Conservation (phyloP, 495 filamentous ascomycete genomes). For the Aspergillus funiculosus region DNA sequence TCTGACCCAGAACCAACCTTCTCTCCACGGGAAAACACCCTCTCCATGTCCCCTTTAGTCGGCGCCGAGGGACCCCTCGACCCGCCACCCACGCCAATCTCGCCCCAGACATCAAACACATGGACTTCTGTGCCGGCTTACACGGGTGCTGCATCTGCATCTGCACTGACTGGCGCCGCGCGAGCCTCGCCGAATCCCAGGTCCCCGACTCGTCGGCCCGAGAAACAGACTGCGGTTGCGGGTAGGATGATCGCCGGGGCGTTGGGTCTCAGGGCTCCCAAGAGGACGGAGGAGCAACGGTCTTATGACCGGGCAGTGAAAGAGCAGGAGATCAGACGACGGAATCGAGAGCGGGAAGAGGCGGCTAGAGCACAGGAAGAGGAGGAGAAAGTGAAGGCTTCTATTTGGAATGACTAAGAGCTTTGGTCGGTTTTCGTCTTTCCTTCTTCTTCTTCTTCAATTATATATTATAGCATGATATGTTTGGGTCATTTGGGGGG, state of each 20-base stretch:
- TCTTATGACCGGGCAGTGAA: slow-evolving; percentile 79
- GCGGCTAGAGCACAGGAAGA: slow-evolving; percentile 59
- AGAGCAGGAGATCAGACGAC: slow-evolving; percentile 75
- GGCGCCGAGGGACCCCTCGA: slow-evolving; percentile 43
- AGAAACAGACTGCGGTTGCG: slow-evolving; percentile 90
- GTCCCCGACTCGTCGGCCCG: slow-evolving; percentile 51
- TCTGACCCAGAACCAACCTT: slow-evolving; percentile 18
- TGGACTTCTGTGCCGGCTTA: slow-evolving; percentile 15
- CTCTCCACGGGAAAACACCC: too few species aligned
- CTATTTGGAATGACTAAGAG: slow-evolving; percentile 75
- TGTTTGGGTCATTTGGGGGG: not conserved
- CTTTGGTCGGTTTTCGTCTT: not conserved
- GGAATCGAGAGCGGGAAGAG: slow-evolving; percentile 66
- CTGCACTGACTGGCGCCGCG: not conserved
- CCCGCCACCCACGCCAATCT: slow-evolving; percentile 57
- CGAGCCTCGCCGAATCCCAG: slow-evolving; percentile 2
- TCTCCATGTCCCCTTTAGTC: slow-evolving; percentile 24
- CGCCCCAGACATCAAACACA: slow-evolving; percentile 38
- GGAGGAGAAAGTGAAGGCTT: slow-evolving; percentile 62
- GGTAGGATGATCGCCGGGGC: slow-evolving; percentile 85
- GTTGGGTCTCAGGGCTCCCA: slow-evolving; percentile 74
- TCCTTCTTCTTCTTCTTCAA: slow-evolving; percentile 4
- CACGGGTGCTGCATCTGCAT: not conserved
- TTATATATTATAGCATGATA: not conserved
- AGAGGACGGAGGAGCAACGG: slow-evolving; percentile 78